phyloP scores from a whole-genome alignment of 805 yeast species.

The Lipomyces sp. region DNA sequence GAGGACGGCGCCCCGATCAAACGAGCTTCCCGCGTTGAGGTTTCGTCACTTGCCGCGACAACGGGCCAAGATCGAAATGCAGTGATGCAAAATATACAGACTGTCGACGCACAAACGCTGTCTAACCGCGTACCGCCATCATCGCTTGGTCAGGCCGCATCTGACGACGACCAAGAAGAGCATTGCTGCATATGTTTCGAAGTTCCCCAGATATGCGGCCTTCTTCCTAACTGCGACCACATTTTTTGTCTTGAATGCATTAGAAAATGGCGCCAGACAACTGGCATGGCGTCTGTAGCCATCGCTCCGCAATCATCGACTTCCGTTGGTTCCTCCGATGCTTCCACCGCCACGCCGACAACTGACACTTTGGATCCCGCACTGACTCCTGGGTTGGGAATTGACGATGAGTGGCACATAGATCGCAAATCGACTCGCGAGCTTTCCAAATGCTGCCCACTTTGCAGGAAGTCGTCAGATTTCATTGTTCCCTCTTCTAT shows the following conservation, averaged over 20 bases:
- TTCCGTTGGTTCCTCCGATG: too few relatives aligned
- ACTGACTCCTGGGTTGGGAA: too few relatives aligned
- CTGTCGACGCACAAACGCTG: too few relatives aligned
- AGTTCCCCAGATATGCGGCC: conserved; percentile 16
- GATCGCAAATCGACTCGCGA: neutral
- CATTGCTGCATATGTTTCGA: conserved; percentile 19
- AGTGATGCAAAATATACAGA: too few relatives aligned
- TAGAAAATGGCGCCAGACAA: conserved; percentile 15
- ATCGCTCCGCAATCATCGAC: neutral
- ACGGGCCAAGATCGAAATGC: too few relatives aligned
- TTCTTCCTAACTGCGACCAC: conserved; percentile 16
- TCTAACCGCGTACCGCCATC: too few relatives aligned
- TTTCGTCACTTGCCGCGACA: too few relatives aligned
- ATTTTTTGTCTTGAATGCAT: conserved; percentile 19
- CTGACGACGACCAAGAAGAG: conserved; percentile 3
- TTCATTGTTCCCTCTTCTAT: conserved; percentile 19
- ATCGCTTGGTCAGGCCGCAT: too few relatives aligned
- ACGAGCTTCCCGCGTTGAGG: too few relatives aligned
- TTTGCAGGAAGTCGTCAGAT: conserved; percentile 21
- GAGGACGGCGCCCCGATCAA: neutral
- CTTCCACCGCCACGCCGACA: too few relatives aligned
- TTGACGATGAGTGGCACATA: too few relatives aligned
- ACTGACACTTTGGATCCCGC: too few relatives aligned
- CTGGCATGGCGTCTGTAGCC: neutral
- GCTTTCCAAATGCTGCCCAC: conserved; percentile 20